phyloP scores from a whole-genome alignment of 768 basidiomycete species.

The Collybia sp. region DNA sequence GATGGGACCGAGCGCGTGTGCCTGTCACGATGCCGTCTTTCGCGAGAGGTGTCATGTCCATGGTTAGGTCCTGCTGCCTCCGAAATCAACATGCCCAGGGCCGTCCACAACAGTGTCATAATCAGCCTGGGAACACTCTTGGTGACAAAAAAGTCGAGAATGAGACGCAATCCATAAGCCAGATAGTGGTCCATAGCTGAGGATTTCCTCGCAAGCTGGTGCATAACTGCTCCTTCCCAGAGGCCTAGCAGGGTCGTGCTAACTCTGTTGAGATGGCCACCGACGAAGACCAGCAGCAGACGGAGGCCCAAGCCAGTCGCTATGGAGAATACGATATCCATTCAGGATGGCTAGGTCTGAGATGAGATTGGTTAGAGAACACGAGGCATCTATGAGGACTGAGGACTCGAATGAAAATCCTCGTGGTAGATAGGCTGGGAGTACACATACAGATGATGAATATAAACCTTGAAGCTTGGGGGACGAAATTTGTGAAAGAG shows the following conservation, averaged over 20 bases:
- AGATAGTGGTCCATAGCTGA: constrained; percentile 33
- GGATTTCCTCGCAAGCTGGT: constrained; percentile 29
- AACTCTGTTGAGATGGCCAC: constrained; percentile 21
- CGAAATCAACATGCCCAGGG: constrained; percentile 26
- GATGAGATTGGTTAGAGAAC: too few relatives aligned
- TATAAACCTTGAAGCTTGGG: too few relatives aligned
- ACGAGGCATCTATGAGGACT: too few relatives aligned
- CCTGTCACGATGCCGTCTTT: constrained; percentile 22
- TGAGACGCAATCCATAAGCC: constrained; percentile 36
- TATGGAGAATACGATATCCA: constrained; percentile 39
- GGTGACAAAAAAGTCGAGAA: constrained; percentile 37
- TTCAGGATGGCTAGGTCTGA: constrained; percentile 10
- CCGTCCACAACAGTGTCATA: constrained; percentile 33
- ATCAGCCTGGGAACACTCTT: constrained; percentile 24
- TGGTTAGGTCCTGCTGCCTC: constrained; percentile 24
- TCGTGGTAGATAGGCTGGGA: too few relatives aligned
- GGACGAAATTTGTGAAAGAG: constrained; percentile 16
- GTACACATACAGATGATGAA: too few relatives aligned
- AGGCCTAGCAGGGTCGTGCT: constrained; percentile 38
- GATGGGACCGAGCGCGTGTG: constrained; percentile 22
- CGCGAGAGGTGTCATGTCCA: constrained; percentile 17
- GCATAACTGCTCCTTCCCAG: constrained; percentile 63
- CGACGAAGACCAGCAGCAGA: constrained; percentile 22
- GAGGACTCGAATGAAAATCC: too few relatives aligned
- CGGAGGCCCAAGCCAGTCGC: constrained; percentile 38